Conservation (phyloP, 202 grass and related monocot genomes). For the Schoenoplectus triqueter region DNA sequence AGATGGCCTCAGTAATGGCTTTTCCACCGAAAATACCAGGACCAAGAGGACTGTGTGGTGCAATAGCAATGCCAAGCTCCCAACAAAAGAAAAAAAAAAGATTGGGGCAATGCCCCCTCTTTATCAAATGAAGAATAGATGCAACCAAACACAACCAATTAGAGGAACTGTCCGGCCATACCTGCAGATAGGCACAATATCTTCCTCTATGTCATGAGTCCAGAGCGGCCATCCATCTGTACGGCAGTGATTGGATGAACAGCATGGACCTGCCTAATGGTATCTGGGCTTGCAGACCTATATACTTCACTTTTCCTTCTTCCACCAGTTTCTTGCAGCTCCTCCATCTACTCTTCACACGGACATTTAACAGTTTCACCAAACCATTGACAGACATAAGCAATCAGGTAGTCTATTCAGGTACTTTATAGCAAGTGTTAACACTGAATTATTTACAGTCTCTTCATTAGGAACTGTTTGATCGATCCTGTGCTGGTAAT, state of each 20-base stretch:
- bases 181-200: conserved; percentile 81
- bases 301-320: conserved; percentile 80
- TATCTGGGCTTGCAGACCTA: conserved; percentile 73
- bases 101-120: not conserved
- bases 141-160: not conserved
- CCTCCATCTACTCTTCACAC: conserved; percentile 54
- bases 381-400: not conserved
- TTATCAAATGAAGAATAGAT: not conserved
- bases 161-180: conserved; percentile 31
- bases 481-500: conserved; percentile 75
- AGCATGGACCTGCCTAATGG: conserved; percentile 66
- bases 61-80: conserved; percentile 75
- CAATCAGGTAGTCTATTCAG: too few relatives aligned
- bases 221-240: conserved; percentile 84
- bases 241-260: conserved; percentile 77
- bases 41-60: conserved; percentile 75
- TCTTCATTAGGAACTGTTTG: conserved; percentile 72
- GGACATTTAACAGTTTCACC: conserved; percentile 11
- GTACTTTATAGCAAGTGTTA: not conserved
- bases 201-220: conserved; percentile 83
- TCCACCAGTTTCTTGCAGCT: conserved; percentile 74
- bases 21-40: conserved; percentile 81
- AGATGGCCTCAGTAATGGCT: conserved; percentile 51
- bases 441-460: conserved; percentile 57
- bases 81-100: conserved; percentile 42